These are phyloP conservation scores for Vigna mungo DNA, from an alignment of 306 rosid species.

Conservation along the genomic window DNA sequence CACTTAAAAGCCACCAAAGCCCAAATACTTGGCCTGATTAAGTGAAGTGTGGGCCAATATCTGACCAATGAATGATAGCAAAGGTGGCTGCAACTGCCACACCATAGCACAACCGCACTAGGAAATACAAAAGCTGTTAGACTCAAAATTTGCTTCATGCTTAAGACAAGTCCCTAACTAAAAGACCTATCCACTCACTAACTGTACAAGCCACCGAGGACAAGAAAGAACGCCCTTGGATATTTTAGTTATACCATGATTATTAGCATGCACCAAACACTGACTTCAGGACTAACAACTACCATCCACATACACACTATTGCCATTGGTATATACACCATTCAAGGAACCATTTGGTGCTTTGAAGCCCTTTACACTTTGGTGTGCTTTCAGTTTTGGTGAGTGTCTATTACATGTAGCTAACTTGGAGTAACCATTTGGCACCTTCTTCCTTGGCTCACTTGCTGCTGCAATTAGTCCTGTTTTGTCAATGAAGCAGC, in stretches of 20 bases:
- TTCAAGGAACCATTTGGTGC: constrained; percentile 67
- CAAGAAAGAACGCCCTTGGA: constrained; percentile 55
- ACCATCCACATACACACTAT: constrained; percentile 62
- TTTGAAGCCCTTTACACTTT: constrained; percentile 58
- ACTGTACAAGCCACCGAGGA: constrained; percentile 77
- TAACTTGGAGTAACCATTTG: constrained; percentile 50
- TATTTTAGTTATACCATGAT: constrained; percentile 40
- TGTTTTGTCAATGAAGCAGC: constrained; percentile 40
- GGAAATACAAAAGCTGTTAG: constrained; percentile 60
- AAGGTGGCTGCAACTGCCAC: constrained; percentile 51
- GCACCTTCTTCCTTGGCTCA: constrained; percentile 46
- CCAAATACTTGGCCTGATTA: constrained; percentile 58
- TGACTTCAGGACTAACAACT: constrained; percentile 38
- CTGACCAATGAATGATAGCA: constrained; percentile 42
- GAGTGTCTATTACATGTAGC: constrained; percentile 54
- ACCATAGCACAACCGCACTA: constrained; percentile 48
- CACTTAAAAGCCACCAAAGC: constrained; percentile 52
- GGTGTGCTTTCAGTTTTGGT: constrained; percentile 51
- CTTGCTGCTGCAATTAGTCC: constrained; percentile 81
- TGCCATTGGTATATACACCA: constrained; percentile 69
- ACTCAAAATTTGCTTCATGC: constrained; percentile 66
- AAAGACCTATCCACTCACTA: constrained; percentile 77
- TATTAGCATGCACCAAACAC: constrained; percentile 34
- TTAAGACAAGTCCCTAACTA: constrained; percentile 57
- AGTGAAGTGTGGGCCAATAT: constrained; percentile 43